phyloP scores from a whole-genome alignment of 495 filamentous ascomycete genomes.

The Penicillium robsamsonii region DNA sequence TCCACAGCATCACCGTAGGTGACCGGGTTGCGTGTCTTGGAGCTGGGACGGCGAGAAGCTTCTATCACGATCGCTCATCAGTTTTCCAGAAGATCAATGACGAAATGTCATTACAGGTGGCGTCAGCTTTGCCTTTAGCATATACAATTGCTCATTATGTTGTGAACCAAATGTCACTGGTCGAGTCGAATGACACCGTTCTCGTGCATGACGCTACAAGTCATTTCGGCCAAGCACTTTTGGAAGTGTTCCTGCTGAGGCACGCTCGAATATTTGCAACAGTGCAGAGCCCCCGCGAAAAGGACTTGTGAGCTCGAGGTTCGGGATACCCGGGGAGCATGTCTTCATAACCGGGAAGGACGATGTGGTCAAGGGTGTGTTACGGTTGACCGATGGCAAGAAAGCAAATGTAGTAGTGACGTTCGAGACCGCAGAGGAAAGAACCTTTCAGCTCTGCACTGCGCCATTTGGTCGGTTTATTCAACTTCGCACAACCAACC shows the following conservation, averaged over 20 bases:
- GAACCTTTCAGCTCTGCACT: background rate
- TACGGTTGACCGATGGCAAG: constrained; percentile 9
- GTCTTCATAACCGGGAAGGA: constrained; percentile 7
- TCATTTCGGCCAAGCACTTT: constrained; percentile 15
- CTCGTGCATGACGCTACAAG: constrained; percentile 13
- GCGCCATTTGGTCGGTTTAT: constrained; percentile 19
- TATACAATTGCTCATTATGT: constrained; percentile 17
- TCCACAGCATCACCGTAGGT: constrained; percentile 36
- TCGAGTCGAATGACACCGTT: constrained; percentile 1
- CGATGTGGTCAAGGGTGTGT: constrained; percentile 3
- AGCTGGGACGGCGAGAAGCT: constrained; percentile 19
- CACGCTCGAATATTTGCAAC: constrained; percentile 3
- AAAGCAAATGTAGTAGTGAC: constrained; percentile 7
- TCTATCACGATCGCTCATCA: constrained; percentile 16
- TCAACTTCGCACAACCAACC: background rate
- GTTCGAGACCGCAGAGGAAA: background rate
- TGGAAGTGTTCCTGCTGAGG: constrained; percentile 8
- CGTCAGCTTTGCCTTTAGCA: constrained; percentile 13
- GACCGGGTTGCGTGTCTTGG: constrained; percentile 46
- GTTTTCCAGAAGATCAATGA: constrained; percentile 24
- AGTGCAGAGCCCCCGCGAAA: constrained; percentile 1
- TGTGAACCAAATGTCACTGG: constrained; percentile 5
- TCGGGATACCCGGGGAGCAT: background rate
- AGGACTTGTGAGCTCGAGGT: background rate
- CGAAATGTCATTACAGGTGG: constrained; percentile 14